Conservation (phyloP, 1,139 yeast species). For the Lodderomyces theae region DNA sequence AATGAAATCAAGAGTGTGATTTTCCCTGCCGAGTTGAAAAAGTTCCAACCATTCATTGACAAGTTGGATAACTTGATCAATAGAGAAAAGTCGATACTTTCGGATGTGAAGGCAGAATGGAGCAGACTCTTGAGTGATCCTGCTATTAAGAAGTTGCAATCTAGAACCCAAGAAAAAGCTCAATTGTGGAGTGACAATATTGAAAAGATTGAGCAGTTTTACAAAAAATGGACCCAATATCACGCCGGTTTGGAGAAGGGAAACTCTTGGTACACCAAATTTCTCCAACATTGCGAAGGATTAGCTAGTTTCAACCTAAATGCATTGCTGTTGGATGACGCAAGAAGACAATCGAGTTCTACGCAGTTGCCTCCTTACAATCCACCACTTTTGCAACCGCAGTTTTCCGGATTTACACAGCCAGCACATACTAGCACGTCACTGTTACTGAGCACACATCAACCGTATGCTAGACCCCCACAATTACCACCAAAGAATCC, state of each 20-base stretch:
- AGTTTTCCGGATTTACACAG: not conserved
- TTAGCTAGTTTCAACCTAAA: not conserved
- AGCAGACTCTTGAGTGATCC: conserved; percentile 49
- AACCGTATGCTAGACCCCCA: conserved; percentile 15
- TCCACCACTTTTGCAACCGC: conserved; percentile 4
- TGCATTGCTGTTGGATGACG: not conserved
- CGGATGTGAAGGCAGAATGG: conserved; percentile 59
- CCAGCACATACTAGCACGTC: conserved; percentile 15
- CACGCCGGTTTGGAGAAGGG: conserved; percentile 62
- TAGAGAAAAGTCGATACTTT: conserved; percentile 58
- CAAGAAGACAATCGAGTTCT: too few relatives aligned
- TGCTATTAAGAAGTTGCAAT: conserved; percentile 37
- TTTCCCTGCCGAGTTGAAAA: conserved; percentile 72
- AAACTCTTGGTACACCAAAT: conserved; percentile 55
- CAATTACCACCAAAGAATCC: conserved; percentile 22
- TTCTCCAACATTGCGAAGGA: conserved; percentile 31
- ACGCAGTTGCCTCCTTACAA: conserved; percentile 6
- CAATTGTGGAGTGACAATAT: conserved; percentile 25
- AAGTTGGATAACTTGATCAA: conserved; percentile 67
- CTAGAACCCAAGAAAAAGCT: conserved; percentile 30
- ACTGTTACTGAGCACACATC: conserved; percentile 17
- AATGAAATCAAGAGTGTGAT: conserved; percentile 57
- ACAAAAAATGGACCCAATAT: conserved; percentile 60
- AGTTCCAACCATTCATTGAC: conserved; percentile 67
- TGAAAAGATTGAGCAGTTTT: conserved; percentile 44